Evolutionary conservation across 1,284 basidiomycete genomes (phyloP).

Genomic region (Austroboletus novae-zelandiae): DNA sequence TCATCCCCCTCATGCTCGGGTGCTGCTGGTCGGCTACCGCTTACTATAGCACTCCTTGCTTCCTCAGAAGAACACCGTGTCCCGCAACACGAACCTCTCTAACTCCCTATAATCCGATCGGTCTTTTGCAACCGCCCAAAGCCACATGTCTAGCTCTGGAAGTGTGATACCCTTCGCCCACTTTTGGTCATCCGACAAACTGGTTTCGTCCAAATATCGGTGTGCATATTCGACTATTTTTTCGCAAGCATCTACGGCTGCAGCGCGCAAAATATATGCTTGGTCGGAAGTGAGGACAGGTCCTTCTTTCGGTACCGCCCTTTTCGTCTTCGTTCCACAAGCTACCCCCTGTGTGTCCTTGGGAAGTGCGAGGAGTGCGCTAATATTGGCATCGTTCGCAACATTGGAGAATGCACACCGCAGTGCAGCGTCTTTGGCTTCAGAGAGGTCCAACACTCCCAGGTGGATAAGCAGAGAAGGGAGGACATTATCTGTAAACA

Average conservation of each 20-base stretch:
- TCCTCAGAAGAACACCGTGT: conserved; percentile 62
- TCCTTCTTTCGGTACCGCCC: conserved; percentile 51
- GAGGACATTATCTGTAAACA: conserved; percentile 86
- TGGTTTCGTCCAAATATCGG: conserved; percentile 34
- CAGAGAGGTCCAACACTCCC: conserved; percentile 67
- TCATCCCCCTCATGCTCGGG: conserved; percentile 4
- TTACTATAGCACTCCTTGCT: not conserved
- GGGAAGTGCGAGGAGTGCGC: conserved; percentile 38
- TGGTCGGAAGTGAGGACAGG: conserved; percentile 59
- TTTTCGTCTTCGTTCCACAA: conserved; percentile 18
- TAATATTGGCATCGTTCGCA: conserved; percentile 37
- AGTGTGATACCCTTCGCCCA: conserved; percentile 60
- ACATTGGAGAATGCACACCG: conserved; percentile 45
- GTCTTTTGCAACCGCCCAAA: conserved; percentile 77
- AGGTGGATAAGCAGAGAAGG: conserved; percentile 81
- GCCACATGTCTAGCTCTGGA: conserved; percentile 68
- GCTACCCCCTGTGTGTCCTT: conserved; percentile 14
- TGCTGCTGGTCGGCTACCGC: conserved; percentile 1
- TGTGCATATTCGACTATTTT: conserved; percentile 57
- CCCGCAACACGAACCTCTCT: conserved; percentile 57
- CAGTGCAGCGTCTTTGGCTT: conserved; percentile 38
- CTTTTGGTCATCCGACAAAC: conserved; percentile 30
- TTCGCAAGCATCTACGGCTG: conserved; percentile 75
- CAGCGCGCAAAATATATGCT: conserved; percentile 76
- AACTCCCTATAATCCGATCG: conserved; percentile 63